Evolutionary conservation across 768 basidiomycete genomes (phyloP), one percentile per base, ranked within the genome.

Genomic region (Trametes meyenii): DNA sequence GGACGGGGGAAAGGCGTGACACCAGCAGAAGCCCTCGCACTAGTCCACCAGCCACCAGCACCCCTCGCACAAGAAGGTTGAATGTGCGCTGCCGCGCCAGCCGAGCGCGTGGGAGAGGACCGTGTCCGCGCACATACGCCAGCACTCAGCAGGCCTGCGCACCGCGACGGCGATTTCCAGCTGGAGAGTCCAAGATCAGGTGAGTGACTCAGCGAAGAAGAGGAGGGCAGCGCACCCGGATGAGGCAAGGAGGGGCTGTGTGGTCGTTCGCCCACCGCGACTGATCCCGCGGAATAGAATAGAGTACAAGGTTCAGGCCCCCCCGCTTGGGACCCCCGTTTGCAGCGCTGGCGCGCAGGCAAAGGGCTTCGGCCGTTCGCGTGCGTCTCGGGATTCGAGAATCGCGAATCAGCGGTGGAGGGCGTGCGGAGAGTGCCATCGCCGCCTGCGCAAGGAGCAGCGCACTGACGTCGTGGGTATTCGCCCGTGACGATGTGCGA

Each of bases 301-400:
- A 62, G 61, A 62, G 61, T 62, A 50, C 44, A 56, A 62, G 61
- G 55, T 62, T 62, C 50, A 29, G 8, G 45, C 42, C 52, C 52
- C 44, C 11, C 52, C 45, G 21, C 17, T 23, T n/a, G 52, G 60
- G 24, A 50, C 54, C 50, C 42, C 43, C 42, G 49, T 50, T 44
- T 40, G 50, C 29, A 33, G 29, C 57, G 24, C 21, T n/a, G n/a
- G 57, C 57, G 50, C 49, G 13, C 29, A 17, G 12, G 55, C 45
- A 24, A 21, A 19, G 10, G 29, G 55, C 45, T 23, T 43, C 23
- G 24, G 39, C 46, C 46, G 26, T 10, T 38, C 24, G 29, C 29
- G 29, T 33, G 8, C 29, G 29, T 33, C 29, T 33, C 29, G 29
- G 29, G 29, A 33, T 50, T 42, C 40, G 49, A 50, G 49, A 50